Base-by-base conservation (phyloP, 306 rosid genomes). In the Cucurbita ficifolia region DNA sequence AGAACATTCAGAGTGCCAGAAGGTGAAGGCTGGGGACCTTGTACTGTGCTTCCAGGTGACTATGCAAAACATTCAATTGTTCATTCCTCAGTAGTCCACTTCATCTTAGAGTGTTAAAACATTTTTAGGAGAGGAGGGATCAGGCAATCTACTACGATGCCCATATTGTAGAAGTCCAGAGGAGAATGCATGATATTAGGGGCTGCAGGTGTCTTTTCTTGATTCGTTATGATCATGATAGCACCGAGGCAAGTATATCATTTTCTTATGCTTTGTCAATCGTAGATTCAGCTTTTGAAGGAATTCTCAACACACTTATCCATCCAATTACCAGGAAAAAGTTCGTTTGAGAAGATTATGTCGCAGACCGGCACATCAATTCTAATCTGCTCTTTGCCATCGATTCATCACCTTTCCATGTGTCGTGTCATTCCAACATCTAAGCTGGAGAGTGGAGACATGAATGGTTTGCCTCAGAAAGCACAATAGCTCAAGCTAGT, bases 41-140 rank as follows among this genome's bases (percentile, higher is more conserved):
- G 96, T 91, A 76, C 87, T 91, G 74, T 95, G 99, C 86, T 87
- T 89, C 77, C 96, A 85, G 99, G 99, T 95, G 82, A 81, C 65
- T 79, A 55, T 42, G 33, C 33, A 29, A 29, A 29, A 29, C 33
- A 29, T 71, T 68, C 42, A 35, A 49, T 42, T 56, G 39, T 62
- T 60, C 76, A 7, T 61, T 49, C 14, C 59, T 54, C 57, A 38
- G 11, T 45, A 36, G 22, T 24, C 9, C 29, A 36, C 70, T 76
- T 81, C 33, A 81, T 61, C 53, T 59, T 70, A 43, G 73, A 43
- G 73, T 67, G 64, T 75, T 51, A 49, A 53, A 64, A 14, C 33
- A 29, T 75, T 65, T 79, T 42, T 58, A 91, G 97, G 97, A 95
- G 86, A 91, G 85, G 83, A 85, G 88, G 78, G 96, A 95, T 80